Evolutionary conservation across 1,284 basidiomycete genomes (phyloP), one percentile per base, ranked within the genome.

Genomic region (Pholiota adiposa): DNA sequence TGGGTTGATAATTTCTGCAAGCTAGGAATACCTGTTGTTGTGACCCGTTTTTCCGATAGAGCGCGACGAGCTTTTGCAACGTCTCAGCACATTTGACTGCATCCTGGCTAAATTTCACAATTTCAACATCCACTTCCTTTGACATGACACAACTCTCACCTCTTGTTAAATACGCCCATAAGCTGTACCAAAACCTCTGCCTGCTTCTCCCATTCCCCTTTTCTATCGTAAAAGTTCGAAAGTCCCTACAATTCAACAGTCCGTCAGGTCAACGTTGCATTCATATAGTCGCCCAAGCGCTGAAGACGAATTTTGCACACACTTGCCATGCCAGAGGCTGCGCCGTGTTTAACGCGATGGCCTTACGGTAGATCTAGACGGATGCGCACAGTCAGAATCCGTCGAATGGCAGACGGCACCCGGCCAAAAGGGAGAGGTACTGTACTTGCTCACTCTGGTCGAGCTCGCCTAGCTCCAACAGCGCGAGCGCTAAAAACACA

Each of bases 381-480:
- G 61, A 59, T 63, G 38, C 21, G 36, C 33, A 19, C 33, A 23
- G 43, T 51, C 41, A 58, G 21, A 27, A 38, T 38, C 23, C 4
- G 38, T 29, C 36, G 29, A 48, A 7, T 19, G 12, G 25, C 31
- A 16, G 2, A 18, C 31, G 36, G 12, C 40, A 7, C 5, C 36
- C 5, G 16, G 16, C 16, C 36, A 38, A 19, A 18, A 14, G 41
- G 14, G 14, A 19, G 19, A 29, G 18, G n/a, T 52, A 58, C 34
- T 52, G 56, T 82, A 95, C 93, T 85, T 92, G 86, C 79, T 96
- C 94, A 75, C 94, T 91, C 70, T 88, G 79, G 31, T 88, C 84
- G 25, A 78, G 72, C 54, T 91, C 83, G 25, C 85, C 85, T 2
- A 95, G 77, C 69, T 96, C 92, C 6, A 91, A 78, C 14, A 85